Conservation (phyloP, 768 basidiomycete genomes). For the Hericium rajendrae region DNA sequence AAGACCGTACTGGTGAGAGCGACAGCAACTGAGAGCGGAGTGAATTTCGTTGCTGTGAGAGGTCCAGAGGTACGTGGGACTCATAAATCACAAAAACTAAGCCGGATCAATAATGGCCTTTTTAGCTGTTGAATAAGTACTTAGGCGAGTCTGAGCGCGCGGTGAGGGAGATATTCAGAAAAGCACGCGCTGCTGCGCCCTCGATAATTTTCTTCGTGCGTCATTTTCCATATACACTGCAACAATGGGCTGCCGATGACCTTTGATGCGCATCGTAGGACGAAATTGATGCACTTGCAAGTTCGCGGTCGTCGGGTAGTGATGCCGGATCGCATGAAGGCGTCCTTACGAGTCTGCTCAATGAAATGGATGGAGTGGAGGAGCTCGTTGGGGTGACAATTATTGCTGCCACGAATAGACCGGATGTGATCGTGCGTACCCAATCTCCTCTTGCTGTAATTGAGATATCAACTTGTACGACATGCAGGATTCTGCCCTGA, state of each 20-base stretch:
- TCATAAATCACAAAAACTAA: not conserved
- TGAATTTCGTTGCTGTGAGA: slow-evolving; percentile 95
- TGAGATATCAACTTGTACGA: not conserved
- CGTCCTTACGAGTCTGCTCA: slow-evolving; percentile 85
- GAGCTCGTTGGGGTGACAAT: slow-evolving; percentile 92
- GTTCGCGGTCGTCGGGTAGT: slow-evolving; percentile 52
- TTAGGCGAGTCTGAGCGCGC: slow-evolving; percentile 96
- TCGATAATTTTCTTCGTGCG: slow-evolving; percentile 95
- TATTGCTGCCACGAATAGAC: slow-evolving; percentile 92
- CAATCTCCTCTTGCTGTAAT: slow-evolving; percentile 32
- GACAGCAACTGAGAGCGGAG: slow-evolving; percentile 85
- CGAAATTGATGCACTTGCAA: slow-evolving; percentile 91
- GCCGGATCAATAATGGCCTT: not conserved
- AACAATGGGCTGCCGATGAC: not conserved
- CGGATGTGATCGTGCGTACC: slow-evolving; percentile 44
- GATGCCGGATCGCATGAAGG: slow-evolving; percentile 67
- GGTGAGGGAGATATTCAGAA: slow-evolving; percentile 90
- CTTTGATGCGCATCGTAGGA: slow-evolving; percentile 47
- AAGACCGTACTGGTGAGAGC: slow-evolving; percentile 92
- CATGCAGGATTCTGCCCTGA: slow-evolving; percentile 80
- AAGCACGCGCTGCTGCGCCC: slow-evolving; percentile 88
- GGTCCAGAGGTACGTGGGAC: slow-evolving; percentile 74
- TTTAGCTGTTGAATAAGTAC: slow-evolving; percentile 87
- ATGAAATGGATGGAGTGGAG: slow-evolving; percentile 98
- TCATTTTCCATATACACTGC: slow-evolving; percentile 6